A percentile compares a stretch with the other conserved stretches of the same genome.
Conservation (phyloP, 371 early-diverging fungal species). For the Syncephalis plumigaleata region DNA sequence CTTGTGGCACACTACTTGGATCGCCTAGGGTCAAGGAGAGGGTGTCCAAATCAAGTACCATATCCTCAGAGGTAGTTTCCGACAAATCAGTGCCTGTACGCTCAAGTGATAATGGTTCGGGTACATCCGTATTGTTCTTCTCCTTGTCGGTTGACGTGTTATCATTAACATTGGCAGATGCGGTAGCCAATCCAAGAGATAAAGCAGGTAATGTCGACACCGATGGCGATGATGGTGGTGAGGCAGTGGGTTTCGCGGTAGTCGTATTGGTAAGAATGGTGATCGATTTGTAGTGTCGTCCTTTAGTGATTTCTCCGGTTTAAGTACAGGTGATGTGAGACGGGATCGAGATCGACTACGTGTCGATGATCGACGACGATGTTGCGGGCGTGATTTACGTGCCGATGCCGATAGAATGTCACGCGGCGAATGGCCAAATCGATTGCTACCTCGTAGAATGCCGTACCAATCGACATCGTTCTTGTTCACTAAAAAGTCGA, state of each 20-base stretch:
- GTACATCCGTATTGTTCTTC: conserved; percentile 5
- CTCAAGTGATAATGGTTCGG: conserved; percentile 6
- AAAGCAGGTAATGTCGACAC: background rate
- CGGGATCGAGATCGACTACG: too few relatives aligned
- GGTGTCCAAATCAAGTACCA: conserved; percentile 13
- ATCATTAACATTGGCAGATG: too few relatives aligned
- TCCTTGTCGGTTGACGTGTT: background rate
- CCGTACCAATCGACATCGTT: conserved; percentile 51
- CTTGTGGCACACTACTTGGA: conserved; percentile 33
- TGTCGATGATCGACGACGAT: too few relatives aligned
- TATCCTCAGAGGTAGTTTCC: conserved; percentile 2
- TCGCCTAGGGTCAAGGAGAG: conserved; percentile 53
- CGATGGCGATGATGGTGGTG: too few relatives aligned
- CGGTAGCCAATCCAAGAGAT: conserved; percentile 6
- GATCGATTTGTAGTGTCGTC: too few relatives aligned
- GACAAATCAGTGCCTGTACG: background rate
- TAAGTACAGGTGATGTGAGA: too few relatives aligned
- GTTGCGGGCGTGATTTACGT: too few relatives aligned
- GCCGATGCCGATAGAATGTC: too few relatives aligned
- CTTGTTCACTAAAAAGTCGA: conserved; percentile 70
- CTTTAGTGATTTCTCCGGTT: too few relatives aligned
- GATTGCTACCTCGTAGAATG: conserved; percentile 23
- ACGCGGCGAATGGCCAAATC: too few relatives aligned
- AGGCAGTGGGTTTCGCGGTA: too few relatives aligned
- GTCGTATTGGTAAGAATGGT: too few relatives aligned